Conservation (phyloP, 805 yeast genomes). For the Phaffomyces thermotolerans region DNA sequence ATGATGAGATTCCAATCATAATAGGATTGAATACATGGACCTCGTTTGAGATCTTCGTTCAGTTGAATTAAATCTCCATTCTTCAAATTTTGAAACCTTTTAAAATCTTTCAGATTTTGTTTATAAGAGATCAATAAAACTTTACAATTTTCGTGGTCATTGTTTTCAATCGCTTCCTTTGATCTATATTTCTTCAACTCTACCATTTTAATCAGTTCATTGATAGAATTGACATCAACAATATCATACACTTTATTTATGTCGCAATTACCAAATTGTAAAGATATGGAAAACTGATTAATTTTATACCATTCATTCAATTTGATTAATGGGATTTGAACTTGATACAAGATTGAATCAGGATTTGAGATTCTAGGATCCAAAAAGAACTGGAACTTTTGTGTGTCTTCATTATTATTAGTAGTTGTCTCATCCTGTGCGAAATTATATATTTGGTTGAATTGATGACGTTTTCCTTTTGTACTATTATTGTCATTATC, state of each 20-base stretch:
- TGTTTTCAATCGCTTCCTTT: too few species aligned
- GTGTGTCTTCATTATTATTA: background rate
- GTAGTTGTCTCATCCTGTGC: background rate
- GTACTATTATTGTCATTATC: background rate
- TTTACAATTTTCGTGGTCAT: background rate
- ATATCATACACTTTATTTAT: background rate
- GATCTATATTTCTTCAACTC: background rate
- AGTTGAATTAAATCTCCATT: slow-evolving; percentile 11
- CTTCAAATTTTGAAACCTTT: slow-evolving; percentile 9
- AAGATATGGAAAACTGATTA: slow-evolving; percentile 7
- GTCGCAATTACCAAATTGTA: background rate
- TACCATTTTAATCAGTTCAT: slow-evolving; percentile 11
- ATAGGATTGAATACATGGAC: slow-evolving; percentile 8
- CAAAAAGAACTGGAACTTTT: slow-evolving; percentile 3
- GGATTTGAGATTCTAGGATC: slow-evolving; percentile 2
- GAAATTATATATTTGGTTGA: background rate
- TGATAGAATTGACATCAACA: slow-evolving; percentile 4
- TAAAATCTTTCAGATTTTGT: slow-evolving; percentile 8
- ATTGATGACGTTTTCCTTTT: background rate
- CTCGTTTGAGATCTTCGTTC: slow-evolving; percentile 2
- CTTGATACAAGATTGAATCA: slow-evolving; percentile 4
- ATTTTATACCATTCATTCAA: slow-evolving; percentile 20
- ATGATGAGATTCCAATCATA: slow-evolving; percentile 17
- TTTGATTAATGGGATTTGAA: slow-evolving; percentile 13
- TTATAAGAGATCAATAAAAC: slow-evolving; percentile 4